A percentile compares a stretch with the other conserved stretches of the same genome.
These are phyloP conservation scores for Lathyrus oleraceus DNA, from an alignment of 306 rosid genomes.

Conservation along the genomic window DNA sequence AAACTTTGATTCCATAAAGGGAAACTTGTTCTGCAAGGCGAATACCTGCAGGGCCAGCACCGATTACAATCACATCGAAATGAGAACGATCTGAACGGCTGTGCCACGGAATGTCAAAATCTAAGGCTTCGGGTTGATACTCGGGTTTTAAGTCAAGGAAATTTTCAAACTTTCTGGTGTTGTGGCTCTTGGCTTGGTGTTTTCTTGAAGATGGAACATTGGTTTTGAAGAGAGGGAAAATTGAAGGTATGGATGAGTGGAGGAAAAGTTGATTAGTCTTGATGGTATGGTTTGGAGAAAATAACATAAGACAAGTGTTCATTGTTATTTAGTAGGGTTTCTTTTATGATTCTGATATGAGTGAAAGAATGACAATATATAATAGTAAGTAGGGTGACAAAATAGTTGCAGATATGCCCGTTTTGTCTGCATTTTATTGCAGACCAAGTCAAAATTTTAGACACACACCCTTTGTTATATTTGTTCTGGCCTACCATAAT, in stretches of 20 bases:
- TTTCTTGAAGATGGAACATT: slow-evolving; percentile 39
- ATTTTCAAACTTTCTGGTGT: slow-evolving; percentile 48
- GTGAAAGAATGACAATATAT: too few species aligned
- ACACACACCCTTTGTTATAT: too few species aligned
- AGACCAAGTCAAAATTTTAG: too few species aligned
- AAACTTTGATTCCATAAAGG: slow-evolving; percentile 65
- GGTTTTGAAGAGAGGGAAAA: slow-evolving; percentile 23
- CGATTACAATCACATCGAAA: slow-evolving; percentile 66
- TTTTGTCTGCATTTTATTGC: background rate
- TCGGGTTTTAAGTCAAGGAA: slow-evolving; percentile 64
- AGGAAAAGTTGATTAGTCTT: too few species aligned
- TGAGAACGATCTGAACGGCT: slow-evolving; percentile 45
- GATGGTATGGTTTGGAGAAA: slow-evolving; percentile 7
- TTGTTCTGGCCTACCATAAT: too few species aligned
- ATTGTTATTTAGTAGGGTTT: background rate
- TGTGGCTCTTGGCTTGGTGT: slow-evolving; percentile 11
- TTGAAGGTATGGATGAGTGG: background rate
- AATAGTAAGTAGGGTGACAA: too few species aligned
- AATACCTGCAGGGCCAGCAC: slow-evolving; percentile 74
- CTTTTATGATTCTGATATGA: background rate
- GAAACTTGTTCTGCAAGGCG: slow-evolving; percentile 73
- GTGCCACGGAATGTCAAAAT: slow-evolving; percentile 58
- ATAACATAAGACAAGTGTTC: slow-evolving; percentile 39
- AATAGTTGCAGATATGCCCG: too few species aligned
- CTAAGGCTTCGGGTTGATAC: slow-evolving; percentile 36